Conservation (phyloP, 1,139 yeast species). For the Debaryomycetaceae sp. region DNA sequence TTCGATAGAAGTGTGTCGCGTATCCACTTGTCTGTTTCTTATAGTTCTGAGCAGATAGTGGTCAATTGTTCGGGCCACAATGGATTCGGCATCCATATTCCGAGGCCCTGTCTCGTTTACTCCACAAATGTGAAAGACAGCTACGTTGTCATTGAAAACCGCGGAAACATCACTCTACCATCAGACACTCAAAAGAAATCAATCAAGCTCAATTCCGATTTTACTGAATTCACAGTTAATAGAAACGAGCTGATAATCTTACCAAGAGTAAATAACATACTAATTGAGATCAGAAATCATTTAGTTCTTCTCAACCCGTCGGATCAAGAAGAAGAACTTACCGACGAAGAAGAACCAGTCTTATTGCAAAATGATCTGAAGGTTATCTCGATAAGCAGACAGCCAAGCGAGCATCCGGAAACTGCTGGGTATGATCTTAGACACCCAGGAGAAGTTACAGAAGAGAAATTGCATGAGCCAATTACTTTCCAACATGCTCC, state of each 20-base stretch:
- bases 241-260: slow-evolving; percentile 52
- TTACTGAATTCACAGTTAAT: slow-evolving; percentile 56
- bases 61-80: slow-evolving; percentile 68
- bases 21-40: slow-evolving; percentile 48
- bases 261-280: slow-evolving; percentile 54
- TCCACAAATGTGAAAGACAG: slow-evolving; percentile 24
- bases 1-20: slow-evolving; percentile 65
- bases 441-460: background rate
- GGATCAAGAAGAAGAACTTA: slow-evolving; percentile 40
- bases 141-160: slow-evolving; percentile 32
- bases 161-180: slow-evolving; percentile 14
- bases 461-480: background rate
- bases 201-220: slow-evolving; percentile 38
- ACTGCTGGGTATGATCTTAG: background rate
- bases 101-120: slow-evolving; percentile 40
- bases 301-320: slow-evolving; percentile 51
- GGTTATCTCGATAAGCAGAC: background rate
- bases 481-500: background rate
- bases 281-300: slow-evolving; percentile 62
- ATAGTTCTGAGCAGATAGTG: slow-evolving; percentile 22
- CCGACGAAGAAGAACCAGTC: slow-evolving; percentile 37
- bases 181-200: slow-evolving; percentile 22
- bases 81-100: slow-evolving; percentile 63
- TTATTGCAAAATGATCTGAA: background rate
- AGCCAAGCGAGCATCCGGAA: background rate